These are phyloP conservation scores for Colletotrichum chrysophilum DNA, from an alignment of 2,329 filamentous ascomycete genomes.

Conservation along the genomic window DNA sequence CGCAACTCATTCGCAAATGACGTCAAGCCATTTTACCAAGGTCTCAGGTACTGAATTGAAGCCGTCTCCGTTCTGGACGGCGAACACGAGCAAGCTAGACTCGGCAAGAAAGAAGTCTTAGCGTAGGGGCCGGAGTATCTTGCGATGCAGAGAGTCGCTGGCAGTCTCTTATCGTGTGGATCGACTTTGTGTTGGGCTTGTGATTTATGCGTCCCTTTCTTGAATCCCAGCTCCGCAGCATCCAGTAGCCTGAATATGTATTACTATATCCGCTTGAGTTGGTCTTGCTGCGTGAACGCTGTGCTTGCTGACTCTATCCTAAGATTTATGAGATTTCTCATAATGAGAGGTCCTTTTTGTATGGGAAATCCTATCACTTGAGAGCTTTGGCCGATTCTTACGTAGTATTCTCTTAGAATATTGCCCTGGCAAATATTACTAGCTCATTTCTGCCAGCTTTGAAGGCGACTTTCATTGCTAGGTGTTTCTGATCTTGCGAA, in stretches of 20 bases:
- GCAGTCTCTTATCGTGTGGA: neutral
- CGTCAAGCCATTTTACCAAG: neutral
- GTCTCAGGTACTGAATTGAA: neutral
- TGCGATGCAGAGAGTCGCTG: neutral
- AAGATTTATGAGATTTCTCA: neutral
- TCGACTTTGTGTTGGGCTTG: neutral
- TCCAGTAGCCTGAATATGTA: neutral
- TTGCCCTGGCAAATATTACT: neutral
- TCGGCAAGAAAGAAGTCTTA: neutral
- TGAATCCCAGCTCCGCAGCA: neutral
- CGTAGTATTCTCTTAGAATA: neutral
- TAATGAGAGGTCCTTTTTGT: accelerated
- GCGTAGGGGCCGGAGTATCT: neutral
- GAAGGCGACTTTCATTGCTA: neutral
- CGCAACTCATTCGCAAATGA: neutral
- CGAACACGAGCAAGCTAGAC: neutral
- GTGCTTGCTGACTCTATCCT: neutral
- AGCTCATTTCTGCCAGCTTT: neutral
- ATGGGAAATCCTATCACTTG: neutral
- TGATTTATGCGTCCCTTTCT: neutral
- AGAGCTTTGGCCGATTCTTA: neutral
- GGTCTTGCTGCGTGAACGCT: too few relatives aligned
- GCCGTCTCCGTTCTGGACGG: neutral
- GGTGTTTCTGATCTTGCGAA: neutral
- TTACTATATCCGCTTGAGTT: neutral